Evolutionary conservation across 768 basidiomycete species (phyloP), one percentile per base, ranked within the genome.

Genomic region (Agrocybe praecox): DNA sequence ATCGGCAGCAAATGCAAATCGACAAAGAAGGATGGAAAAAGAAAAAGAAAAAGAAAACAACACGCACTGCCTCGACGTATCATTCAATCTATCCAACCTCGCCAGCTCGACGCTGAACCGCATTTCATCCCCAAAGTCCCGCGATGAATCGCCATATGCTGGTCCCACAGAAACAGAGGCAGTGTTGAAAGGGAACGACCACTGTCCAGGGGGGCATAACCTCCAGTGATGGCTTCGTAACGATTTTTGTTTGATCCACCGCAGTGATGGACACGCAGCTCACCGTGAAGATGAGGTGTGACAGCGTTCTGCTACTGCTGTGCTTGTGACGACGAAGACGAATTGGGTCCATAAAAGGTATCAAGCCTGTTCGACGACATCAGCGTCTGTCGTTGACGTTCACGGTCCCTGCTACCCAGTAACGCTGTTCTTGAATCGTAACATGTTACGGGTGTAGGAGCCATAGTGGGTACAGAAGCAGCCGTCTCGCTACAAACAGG

Each of bases 191-290:
- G n/a, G n/a, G n/a, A n/a, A n/a, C n/a, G n/a, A n/a, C n/a, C n/a
- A n/a, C n/a, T n/a, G n/a, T n/a, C n/a, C n/a, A n/a, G n/a, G n/a
- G n/a, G n/a, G n/a, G n/a, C n/a, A n/a, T n/a, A n/a, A n/a, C n/a
- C n/a, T n/a, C n/a, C n/a, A n/a, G n/a, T n/a, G n/a, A n/a, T n/a
- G n/a, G n/a, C 21, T 85, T 81, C 2, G 87, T 92, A 29, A 96
- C 97, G 64, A 98, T 83, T 51, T 87, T 95, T 23, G 86, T 86
- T 69, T 90, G 89, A 69, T 98, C 97, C 29, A 98, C 90, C 2
- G 96, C 88, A 59, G 63, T 92, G 90, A 67, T 98, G 96, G 42
- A 91, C 84, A 11, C 94, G 85, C 42, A 98, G 72, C 49, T 79
- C 81, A 60, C 68, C 71, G 65, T 60, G 65, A 6, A 67, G 68